Conservation (phyloP, 2,329 filamentous ascomycete species). For the Fusarium sp. region DNA sequence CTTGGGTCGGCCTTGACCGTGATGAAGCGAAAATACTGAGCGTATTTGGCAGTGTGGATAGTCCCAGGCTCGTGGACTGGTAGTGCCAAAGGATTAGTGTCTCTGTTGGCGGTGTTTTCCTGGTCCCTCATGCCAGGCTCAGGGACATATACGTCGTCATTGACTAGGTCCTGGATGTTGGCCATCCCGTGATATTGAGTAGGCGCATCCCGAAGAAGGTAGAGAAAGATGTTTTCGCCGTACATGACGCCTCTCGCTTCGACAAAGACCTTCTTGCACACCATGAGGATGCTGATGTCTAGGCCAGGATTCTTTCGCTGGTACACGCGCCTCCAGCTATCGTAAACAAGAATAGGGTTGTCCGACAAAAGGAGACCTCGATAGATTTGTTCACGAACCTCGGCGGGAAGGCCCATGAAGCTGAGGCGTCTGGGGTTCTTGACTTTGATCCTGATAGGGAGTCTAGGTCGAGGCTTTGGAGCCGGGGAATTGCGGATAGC, state of each 20-base stretch:
- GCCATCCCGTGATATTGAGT: conserved; percentile 16
- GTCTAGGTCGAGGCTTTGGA: not conserved
- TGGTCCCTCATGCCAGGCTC: not conserved
- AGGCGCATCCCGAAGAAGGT: conserved; percentile 53
- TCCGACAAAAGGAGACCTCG: conserved; percentile 45
- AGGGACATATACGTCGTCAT: conserved; percentile 26
- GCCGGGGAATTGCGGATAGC: not conserved
- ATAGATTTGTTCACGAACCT: conserved; percentile 47
- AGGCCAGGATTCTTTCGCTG: conserved; percentile 44
- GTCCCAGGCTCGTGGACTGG: conserved; percentile 22
- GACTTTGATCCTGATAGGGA: not conserved
- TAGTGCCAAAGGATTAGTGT: not conserved
- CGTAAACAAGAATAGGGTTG: conserved; percentile 46
- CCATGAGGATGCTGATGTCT: conserved; percentile 49
- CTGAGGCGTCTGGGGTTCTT: not conserved
- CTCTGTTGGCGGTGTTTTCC: not conserved
- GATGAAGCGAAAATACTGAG: conserved; percentile 52
- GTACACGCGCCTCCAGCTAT: conserved; percentile 48
- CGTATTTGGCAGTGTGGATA: conserved; percentile 49
- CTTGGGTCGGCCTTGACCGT: conserved; percentile 55
- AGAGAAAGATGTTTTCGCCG: conserved; percentile 58
- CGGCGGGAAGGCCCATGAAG: conserved; percentile 39
- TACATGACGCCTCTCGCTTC: conserved; percentile 57
- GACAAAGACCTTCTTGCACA: conserved; percentile 45
- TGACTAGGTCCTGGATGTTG: conserved; percentile 18